A percentile compares a stretch with the other conserved stretches of the same genome.
These are phyloP conservation scores for Oenanthe javanica DNA, from an alignment of 140 eudicot species.

Conservation along the genomic window DNA sequence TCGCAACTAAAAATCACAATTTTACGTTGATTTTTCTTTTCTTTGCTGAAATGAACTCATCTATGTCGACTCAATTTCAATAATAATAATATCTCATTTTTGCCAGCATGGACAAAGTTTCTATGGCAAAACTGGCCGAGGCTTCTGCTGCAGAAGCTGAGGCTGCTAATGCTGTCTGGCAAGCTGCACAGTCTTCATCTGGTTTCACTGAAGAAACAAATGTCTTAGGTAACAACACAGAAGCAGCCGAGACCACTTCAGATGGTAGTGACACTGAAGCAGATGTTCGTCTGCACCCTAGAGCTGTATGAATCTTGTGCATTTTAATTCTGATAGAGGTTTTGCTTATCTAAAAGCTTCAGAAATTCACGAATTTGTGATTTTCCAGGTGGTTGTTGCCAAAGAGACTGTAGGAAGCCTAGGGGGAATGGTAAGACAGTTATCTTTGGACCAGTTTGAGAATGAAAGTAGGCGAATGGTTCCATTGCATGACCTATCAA, in stretches of 20 bases:
- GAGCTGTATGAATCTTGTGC: slow-evolving; percentile 63
- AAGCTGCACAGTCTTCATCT: slow-evolving; percentile 81
- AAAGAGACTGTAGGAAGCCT: slow-evolving; percentile 89
- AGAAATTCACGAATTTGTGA: slow-evolving; percentile 7
- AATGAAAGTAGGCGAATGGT: slow-evolving; percentile 93
- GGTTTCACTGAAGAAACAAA: slow-evolving; percentile 49
- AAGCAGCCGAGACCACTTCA: slow-evolving; percentile 58
- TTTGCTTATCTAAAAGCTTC: not conserved
- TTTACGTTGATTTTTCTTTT: not conserved
- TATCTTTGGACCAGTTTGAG: slow-evolving; percentile 95
- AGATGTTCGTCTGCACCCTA: slow-evolving; percentile 92
- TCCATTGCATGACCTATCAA: slow-evolving; percentile 62
- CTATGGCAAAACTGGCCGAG: slow-evolving; percentile 74
- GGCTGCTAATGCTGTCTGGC: slow-evolving; percentile 94
- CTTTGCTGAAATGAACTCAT: not conserved
- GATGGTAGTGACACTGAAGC: slow-evolving; percentile 76
- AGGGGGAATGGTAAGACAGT: slow-evolving; percentile 91
- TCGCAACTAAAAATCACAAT: not conserved
- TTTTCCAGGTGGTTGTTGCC: slow-evolving; percentile 90
- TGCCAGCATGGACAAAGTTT: slow-evolving; percentile 64
- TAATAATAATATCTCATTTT: not conserved
- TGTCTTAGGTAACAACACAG: slow-evolving; percentile 58
- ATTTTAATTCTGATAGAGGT: not conserved
- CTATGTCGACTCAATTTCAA: not conserved
- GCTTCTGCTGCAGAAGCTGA: slow-evolving; percentile 98